Base-by-base conservation (phyloP, 176 grass and related monocot genomes). In the Guadua angustifolia region DNA sequence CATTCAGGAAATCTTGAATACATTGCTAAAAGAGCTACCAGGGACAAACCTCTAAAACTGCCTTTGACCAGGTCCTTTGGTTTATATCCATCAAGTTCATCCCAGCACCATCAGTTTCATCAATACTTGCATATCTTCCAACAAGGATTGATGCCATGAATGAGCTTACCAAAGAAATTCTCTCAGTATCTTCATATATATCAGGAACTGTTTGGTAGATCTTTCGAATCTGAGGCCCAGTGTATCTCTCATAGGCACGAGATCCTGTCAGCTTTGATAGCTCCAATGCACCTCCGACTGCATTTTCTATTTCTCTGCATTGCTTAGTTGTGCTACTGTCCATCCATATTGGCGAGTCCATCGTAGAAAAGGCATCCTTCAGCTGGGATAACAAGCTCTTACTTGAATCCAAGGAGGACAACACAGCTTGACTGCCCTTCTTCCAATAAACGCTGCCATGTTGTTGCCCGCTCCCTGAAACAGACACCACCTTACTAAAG, bases 31-130 rank as follows among this genome's bases (percentile, higher is more conserved):
- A 57, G 13, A 82, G 11, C 21, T 66, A 71, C 2, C n/a, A 75
- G 68, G 77, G 52, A 67, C 72, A 22, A 77, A 98, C 95, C 91
- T 98, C 93, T 78, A 98, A 87, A 90, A 79, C 89, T 84, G 77
- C 60, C 50, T 88, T 95, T 32, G 93, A 95, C 95, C 93, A 98
- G 57, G 64, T 61, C 32, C 93, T 92, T 16, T 88, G 58, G 69
- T 92, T 95, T 87, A 98, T 92, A 85, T 95, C 95, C 95, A 98
- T 98, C 85, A 98, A 95, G 66, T 95, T 98, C 95, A 98, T 98
- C 73, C 95, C 95, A 59, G 95, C 91, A 50, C 93, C 95, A 47
- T 98, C 95, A 74, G 95, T 93, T 84, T 98, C 92, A 85, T 98
- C 95, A 69, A 98, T 98, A 74, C 91, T 88, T 56, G 91, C 95